These are phyloP conservation scores for Furcasterigmium sp. DNA, from an alignment of 2,329 filamentous ascomycete species.

Conservation along the genomic window DNA sequence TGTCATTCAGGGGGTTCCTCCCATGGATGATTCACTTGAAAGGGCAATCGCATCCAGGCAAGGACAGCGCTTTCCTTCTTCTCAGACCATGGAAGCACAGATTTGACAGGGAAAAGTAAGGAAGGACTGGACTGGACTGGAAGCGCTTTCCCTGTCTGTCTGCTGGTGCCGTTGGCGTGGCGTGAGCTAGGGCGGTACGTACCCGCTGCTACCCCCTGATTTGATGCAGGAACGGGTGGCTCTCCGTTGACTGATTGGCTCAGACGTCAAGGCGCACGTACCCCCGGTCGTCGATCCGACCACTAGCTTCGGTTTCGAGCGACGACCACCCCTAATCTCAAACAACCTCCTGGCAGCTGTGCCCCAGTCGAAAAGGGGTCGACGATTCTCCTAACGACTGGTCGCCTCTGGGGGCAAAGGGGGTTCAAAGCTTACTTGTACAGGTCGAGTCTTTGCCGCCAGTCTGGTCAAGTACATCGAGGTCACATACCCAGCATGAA, in stretches of 20 bases:
- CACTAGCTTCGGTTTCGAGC: slow-evolving; percentile 1
- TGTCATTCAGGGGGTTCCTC: too few relatives aligned
- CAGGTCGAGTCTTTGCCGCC: background rate
- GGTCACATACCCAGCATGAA: too few relatives aligned
- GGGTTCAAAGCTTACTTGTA: background rate
- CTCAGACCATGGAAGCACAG: too few relatives aligned
- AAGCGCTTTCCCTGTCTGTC: too few relatives aligned
- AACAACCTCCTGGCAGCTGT: background rate
- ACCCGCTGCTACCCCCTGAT: background rate
- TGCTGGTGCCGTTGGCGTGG: background rate
- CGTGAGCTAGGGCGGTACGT: background rate
- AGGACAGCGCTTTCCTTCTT: too few relatives aligned
- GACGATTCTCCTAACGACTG: background rate
- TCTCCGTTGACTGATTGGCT: background rate
- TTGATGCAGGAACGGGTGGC: background rate
- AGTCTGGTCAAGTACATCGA: too few relatives aligned
- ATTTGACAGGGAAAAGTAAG: too few relatives aligned
- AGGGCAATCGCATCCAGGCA: too few relatives aligned
- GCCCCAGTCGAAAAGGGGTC: background rate
- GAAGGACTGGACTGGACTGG: too few relatives aligned
- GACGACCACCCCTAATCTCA: background rate
- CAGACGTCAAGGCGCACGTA: background rate
- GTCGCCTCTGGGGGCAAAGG: background rate
- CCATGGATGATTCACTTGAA: too few relatives aligned
- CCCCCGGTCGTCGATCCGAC: background rate